Evolutionary conservation across 305 asterid species (phyloP), one percentile per base, ranked within the genome.

Genomic region (Solanum hybrid): DNA sequence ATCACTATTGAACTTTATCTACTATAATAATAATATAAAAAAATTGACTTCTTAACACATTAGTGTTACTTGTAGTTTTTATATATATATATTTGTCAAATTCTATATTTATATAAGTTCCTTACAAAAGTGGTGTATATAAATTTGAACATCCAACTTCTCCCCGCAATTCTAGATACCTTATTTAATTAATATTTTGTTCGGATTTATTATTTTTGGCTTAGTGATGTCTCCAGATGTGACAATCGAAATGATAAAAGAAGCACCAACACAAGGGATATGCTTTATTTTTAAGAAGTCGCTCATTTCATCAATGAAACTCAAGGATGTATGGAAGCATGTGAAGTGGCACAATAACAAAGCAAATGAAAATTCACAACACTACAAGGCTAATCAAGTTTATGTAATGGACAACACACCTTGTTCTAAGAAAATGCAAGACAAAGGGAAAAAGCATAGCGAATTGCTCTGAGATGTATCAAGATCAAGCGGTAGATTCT

Each of bases 251-350:
- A 79, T 89, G 82, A 76, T 90, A 26, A 76, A 88, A 92, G 91
- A 93, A 77, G 93, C 93, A 90, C 79, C 91, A 86, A 31, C 14
- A 18, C 90, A 90, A 88, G 95, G 93, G 37, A 93, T 92, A 22
- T 93, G 92, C 86, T 92, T 86, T 90, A 91, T 90, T 78, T 80
- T 91, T 84, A 33, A 85, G 84, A 94, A 92, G 57, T 93, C 7
- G 4, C 13, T 94, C 1, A 86, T 94, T 67, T 86, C 93, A 10
- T 20, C 89, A 7, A 28, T 86, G 64, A 90, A 88, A 83, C 92
- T 92, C 87, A 89, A 73, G 86, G 91, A 91, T 36, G 88, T 92
- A 22, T 91, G 95, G 94, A 92, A 90, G 36, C 94, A 92, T n/a
- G 93, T 91, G 2, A 89, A 69, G 78, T 90, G 18, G 33, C 76